Conservation (phyloP, 202 grass and related monocot species). For the Panicum virgatum region DNA sequence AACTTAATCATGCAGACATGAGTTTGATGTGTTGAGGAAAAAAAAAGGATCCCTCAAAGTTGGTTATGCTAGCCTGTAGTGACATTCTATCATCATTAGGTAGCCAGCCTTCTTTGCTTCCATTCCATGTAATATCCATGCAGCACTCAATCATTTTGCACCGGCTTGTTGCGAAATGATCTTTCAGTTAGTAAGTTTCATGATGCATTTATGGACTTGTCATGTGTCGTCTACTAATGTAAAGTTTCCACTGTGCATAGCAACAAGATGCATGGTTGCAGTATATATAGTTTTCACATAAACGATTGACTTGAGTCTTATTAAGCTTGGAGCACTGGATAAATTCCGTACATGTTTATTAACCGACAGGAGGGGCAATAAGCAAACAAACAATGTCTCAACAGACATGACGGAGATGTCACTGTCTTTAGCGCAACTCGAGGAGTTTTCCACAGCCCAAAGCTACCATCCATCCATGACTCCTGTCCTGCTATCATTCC, state of each 20-base stretch:
- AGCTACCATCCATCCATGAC: slow-evolving; percentile 43
- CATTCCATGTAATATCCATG: slow-evolving; percentile 33
- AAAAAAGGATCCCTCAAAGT: slow-evolving; percentile 30
- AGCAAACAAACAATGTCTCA: slow-evolving; percentile 10
- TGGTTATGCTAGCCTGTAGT: slow-evolving; percentile 47
- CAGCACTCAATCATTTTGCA: slow-evolving; percentile 39
- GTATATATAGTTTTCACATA: not conserved
- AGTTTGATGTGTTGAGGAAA: slow-evolving; percentile 18
- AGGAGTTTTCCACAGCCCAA: slow-evolving; percentile 33
- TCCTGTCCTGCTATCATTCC: slow-evolving; percentile 30
- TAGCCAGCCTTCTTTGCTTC: slow-evolving; percentile 8
- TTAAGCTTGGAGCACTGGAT: not conserved
- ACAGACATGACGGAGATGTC: not conserved
- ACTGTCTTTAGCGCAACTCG: slow-evolving; percentile 24
- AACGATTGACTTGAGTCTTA: not conserved
- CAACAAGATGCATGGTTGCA: no score
- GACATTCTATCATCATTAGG: slow-evolving; percentile 40
- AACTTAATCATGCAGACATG: slow-evolving; percentile 50
- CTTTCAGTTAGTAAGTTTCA: slow-evolving; percentile 5
- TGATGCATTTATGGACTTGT: not conserved
- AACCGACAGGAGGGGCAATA: not conserved
- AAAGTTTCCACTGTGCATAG: not conserved
- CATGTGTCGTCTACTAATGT: not conserved
- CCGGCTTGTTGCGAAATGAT: slow-evolving; percentile 18
- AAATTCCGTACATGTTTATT: slow-evolving; percentile 3